These are phyloP conservation scores for Lipomyces sp. DNA, from an alignment of 805 yeast species.

Conservation along the genomic window DNA sequence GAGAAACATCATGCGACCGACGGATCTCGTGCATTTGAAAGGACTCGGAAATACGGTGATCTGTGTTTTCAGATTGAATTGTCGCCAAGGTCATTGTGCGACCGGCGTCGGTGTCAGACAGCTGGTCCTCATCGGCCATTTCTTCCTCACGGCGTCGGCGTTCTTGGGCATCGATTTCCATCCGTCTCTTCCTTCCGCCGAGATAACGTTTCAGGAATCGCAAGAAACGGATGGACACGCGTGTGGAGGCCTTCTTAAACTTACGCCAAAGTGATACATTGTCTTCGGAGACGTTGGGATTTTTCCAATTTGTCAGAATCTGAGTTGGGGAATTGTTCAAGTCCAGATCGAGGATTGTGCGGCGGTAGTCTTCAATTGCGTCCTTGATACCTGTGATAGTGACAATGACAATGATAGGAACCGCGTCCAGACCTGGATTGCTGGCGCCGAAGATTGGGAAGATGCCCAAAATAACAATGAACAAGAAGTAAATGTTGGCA, in stretches of 20 bases:
- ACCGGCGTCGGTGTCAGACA: constrained; percentile 25
- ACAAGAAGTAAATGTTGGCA: constrained; percentile 86
- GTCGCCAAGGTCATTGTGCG: constrained; percentile 22
- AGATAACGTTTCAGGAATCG: constrained; percentile 23
- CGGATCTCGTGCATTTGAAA: constrained; percentile 34
- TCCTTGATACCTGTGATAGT: constrained; percentile 74
- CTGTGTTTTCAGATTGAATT: constrained; percentile 12
- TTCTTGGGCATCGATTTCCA: constrained; percentile 24
- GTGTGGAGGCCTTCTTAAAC: constrained; percentile 64
- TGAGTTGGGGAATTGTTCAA: constrained; percentile 70
- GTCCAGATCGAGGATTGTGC: constrained; percentile 67
- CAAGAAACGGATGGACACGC: constrained; percentile 21
- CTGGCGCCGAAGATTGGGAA: constrained; percentile 76
- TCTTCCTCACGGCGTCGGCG: constrained; percentile 22
- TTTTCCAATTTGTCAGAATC: constrained; percentile 57
- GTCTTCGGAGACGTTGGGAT: constrained; percentile 62
- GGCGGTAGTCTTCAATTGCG: constrained; percentile 75
- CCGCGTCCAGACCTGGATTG: constrained; percentile 74
- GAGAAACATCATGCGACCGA: constrained; percentile 14
- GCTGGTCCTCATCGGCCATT: constrained; percentile 23
- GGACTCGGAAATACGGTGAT: constrained; percentile 24
- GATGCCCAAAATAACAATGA: constrained; percentile 66
- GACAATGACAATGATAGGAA: constrained; percentile 80
- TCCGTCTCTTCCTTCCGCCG: constrained; percentile 22
- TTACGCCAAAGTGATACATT: constrained; percentile 67